phyloP scores from a whole-genome alignment of 2,329 filamentous ascomycete genomes.

The Aspergillus costaricaensis region DNA sequence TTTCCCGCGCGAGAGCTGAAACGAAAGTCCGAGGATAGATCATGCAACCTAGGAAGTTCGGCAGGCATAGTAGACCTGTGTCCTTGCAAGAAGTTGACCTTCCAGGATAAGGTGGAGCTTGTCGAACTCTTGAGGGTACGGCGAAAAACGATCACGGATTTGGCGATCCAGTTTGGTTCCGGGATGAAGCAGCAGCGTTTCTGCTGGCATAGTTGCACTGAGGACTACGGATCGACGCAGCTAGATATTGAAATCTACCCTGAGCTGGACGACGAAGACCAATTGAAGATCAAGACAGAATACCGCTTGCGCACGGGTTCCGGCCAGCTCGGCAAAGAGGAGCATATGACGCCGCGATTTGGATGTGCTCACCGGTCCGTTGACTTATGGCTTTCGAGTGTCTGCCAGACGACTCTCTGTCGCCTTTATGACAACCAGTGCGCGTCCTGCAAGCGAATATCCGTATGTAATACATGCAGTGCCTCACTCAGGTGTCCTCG shows the following conservation, averaged over 20 bases:
- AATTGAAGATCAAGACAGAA: constrained; percentile 39
- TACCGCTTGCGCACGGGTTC: constrained; percentile 38
- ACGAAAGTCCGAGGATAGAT: constrained; percentile 34
- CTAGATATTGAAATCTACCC: constrained; percentile 40
- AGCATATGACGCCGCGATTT: constrained; percentile 42
- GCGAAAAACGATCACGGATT: constrained; percentile 26
- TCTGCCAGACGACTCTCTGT: constrained; percentile 41
- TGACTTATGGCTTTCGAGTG: constrained; percentile 43
- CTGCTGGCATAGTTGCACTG: constrained; percentile 42
- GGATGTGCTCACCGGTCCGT: constrained; percentile 44
- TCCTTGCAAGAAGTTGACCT: constrained; percentile 44
- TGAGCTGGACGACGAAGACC: constrained; percentile 34
- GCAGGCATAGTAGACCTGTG: constrained; percentile 43
- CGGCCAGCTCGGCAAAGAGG: constrained; percentile 40
- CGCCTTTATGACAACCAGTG: constrained; percentile 37
- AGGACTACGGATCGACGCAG: constrained; percentile 37
- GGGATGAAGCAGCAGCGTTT: constrained; percentile 35
- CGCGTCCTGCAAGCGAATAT: constrained; percentile 38
- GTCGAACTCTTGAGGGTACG: constrained; percentile 36
- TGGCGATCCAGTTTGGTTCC: constrained; percentile 32
- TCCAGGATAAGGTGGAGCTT: constrained; percentile 40
- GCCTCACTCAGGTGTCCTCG: constrained; percentile 37
- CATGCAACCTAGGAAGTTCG: constrained; percentile 36
- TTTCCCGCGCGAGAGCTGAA: constrained; percentile 38
- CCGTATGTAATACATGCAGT: constrained; percentile 39